Base-by-base conservation (phyloP, 345 rosid genomes). In the Luvunga scandens region DNA sequence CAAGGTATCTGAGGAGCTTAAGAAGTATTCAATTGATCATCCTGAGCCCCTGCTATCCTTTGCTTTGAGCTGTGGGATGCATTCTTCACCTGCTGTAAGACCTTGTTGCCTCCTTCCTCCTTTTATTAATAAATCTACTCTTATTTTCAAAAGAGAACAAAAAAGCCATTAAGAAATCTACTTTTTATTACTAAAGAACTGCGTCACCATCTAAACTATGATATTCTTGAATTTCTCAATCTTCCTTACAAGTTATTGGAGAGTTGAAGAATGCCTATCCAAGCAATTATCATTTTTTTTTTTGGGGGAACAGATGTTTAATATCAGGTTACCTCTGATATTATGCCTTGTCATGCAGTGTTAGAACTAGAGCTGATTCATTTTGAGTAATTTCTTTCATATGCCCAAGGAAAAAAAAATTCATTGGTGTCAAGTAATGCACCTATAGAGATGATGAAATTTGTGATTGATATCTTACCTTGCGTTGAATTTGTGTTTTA, bases 31-130 rank as follows among this genome's bases (percentile, higher is more conserved):
- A 22, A 86, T 91, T n/a, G 89, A 87, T 84, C 83, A 87, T 63
- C 87, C 81, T 1, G 93, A 91, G 73, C 95, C 91, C 62, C 93
- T 89, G 61, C 79, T 89, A 25, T 79, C 87, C 30, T 91, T 91
- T 30, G 89, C 89, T 30, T 82, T 91, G 63, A 89, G 93, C 63
- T 88, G 86, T 61, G 93, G 93, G 76, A 81, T 85, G 80, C 83
- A 91, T 75, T 91, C 93, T 77, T 91, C 92, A 59, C 91, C 93
- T 62, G 95, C 95, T 59, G 95, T 91, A 86, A 87, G 85, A 82
- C 59, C 39, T 59, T 55, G 36, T 73, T 48, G 25, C 72, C 68
- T 61, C 65, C 28, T 21, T 79, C 13, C 34, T 48, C 31, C 42
- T 45, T 25, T 16, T 8, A 27, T 6, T 56, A 24, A 45, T 42